Evolutionary conservation across 768 basidiomycete genomes (phyloP).

Genomic region (Pulveroboletus sp.): DNA sequence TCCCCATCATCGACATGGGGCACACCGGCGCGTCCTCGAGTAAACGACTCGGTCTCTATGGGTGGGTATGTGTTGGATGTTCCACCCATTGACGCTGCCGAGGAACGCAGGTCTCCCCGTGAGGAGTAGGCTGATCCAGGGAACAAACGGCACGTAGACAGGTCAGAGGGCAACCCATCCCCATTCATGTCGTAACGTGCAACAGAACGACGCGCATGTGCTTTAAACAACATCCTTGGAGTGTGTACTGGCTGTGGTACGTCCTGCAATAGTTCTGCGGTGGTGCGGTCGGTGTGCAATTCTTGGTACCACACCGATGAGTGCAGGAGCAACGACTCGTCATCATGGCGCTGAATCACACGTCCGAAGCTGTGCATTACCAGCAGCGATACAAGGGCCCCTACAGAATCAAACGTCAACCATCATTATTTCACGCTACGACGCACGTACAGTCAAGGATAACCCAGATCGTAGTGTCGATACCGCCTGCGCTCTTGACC

Average conservation of each 20-base stretch:
- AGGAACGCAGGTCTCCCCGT: constrained; percentile 10
- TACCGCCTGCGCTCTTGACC: constrained; percentile 42
- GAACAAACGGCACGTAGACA: constrained; percentile 9
- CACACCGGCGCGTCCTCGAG: not conserved
- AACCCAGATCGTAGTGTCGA: constrained; percentile 53
- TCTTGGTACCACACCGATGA: constrained; percentile 41
- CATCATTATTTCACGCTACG: not conserved
- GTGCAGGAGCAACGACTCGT: constrained; percentile 51
- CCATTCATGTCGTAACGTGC: not conserved
- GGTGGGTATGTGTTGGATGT: constrained; percentile 12
- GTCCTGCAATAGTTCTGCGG: constrained; percentile 5
- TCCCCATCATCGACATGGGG: not conserved
- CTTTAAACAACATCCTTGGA: constrained; percentile 1
- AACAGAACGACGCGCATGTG: constrained; percentile 1
- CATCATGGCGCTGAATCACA: constrained; percentile 60
- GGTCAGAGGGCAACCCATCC: not conserved
- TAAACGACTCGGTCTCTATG: constrained; percentile 10
- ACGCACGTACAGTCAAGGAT: constrained; percentile 47
- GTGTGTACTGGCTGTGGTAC: not conserved
- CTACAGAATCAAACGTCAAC: constrained; percentile 29
- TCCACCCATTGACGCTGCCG: constrained; percentile 11
- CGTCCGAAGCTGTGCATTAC: constrained; percentile 59
- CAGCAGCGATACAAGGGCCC: constrained; percentile 54
- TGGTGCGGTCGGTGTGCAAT: constrained; percentile 26
- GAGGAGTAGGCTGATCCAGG: constrained; percentile 5